Evolutionary conservation across 805 yeast species (phyloP).

Genomic region (Hanseniaspora taiwanica): DNA sequence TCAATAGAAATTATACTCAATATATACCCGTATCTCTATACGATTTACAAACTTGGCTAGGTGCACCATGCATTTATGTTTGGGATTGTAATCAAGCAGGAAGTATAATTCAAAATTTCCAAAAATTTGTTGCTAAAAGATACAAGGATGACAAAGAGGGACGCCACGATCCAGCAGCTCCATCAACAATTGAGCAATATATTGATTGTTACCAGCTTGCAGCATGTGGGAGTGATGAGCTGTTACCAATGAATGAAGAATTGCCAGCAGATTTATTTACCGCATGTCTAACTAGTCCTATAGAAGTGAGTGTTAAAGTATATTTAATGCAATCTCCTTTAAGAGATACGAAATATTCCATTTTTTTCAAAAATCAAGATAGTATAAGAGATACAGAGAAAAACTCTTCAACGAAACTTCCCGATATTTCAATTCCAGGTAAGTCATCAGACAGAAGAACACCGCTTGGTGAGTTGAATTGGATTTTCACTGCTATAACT

Average conservation of each 20-base stretch:
- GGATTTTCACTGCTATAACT: slow-evolving; percentile 97
- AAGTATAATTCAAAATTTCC: slow-evolving; percentile 78
- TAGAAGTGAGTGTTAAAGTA: slow-evolving; percentile 86
- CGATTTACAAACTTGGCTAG: slow-evolving; percentile 93
- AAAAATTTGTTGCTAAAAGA: slow-evolving; percentile 78
- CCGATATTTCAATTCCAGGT: slow-evolving; percentile 67
- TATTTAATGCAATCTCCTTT: slow-evolving; percentile 75
- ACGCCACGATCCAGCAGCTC: slow-evolving; percentile 29
- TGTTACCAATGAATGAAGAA: slow-evolving; percentile 84
- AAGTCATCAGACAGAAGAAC: slow-evolving; percentile 85
- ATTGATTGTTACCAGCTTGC: slow-evolving; percentile 87
- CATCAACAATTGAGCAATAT: slow-evolving; percentile 37
- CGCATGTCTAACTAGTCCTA: slow-evolving; percentile 90
- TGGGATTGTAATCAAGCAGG: slow-evolving; percentile 95
- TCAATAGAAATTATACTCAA: slow-evolving; percentile 92
- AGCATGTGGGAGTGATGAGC: slow-evolving; percentile 78
- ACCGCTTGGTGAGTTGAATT: slow-evolving; percentile 88
- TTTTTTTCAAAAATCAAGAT: slow-evolving; percentile 25
- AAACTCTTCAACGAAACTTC: slow-evolving; percentile 15
- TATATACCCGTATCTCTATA: slow-evolving; percentile 93
- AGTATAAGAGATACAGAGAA: slow-evolving; percentile 11
- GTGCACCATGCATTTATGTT: slow-evolving; percentile 93
- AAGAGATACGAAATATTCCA: slow-evolving; percentile 29
- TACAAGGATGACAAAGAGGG: slow-evolving; percentile 71
- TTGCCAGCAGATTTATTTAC: slow-evolving; percentile 94